These are phyloP conservation scores for Candida qinlingensis DNA, from an alignment of 805 yeast genomes.

Conservation along the genomic window DNA sequence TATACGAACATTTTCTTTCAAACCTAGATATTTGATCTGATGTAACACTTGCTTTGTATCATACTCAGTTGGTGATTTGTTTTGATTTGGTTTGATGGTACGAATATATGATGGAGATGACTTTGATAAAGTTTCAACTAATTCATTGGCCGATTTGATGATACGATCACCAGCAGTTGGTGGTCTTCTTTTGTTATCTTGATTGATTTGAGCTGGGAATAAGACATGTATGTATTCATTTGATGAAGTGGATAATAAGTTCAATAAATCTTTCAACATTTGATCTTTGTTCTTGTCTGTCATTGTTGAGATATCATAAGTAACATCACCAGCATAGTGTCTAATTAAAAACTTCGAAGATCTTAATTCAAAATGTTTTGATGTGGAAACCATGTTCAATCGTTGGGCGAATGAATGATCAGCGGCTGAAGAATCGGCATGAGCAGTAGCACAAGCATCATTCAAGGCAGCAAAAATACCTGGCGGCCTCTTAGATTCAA, in stretches of 20 bases:
- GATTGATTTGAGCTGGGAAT: slow-evolving; percentile 63
- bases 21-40: slow-evolving; percentile 91
- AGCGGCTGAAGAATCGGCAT: slow-evolving; percentile 94
- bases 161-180: slow-evolving; percentile 97
- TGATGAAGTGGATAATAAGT: slow-evolving; percentile 65
- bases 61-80: slow-evolving; percentile 84
- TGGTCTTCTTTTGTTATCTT: slow-evolving; percentile 73
- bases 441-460: slow-evolving; percentile 97
- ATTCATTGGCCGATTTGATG: slow-evolving; percentile 81
- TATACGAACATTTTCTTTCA: slow-evolving; percentile 94
- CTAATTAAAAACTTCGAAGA: slow-evolving; percentile 82
- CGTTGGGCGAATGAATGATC: slow-evolving; percentile 95
- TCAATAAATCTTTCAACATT: slow-evolving; percentile 80
- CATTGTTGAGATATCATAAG: slow-evolving; percentile 82
- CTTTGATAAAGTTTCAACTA: slow-evolving; percentile 83
- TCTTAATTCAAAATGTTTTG: slow-evolving; percentile 86
- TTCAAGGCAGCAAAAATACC: slow-evolving; percentile 95
- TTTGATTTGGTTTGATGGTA: slow-evolving; percentile 95
- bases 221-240: slow-evolving; percentile 55
- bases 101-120: slow-evolving; percentile 96
- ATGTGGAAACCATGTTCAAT: slow-evolving; percentile 72
- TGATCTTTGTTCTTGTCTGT: slow-evolving; percentile 97
- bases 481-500: slow-evolving; percentile 91
- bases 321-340: slow-evolving; percentile 98
- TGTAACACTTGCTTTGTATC: slow-evolving; percentile 87